phyloP scores from a whole-genome alignment of 2,329 filamentous ascomycete genomes.

The Fusarium sp. region DNA sequence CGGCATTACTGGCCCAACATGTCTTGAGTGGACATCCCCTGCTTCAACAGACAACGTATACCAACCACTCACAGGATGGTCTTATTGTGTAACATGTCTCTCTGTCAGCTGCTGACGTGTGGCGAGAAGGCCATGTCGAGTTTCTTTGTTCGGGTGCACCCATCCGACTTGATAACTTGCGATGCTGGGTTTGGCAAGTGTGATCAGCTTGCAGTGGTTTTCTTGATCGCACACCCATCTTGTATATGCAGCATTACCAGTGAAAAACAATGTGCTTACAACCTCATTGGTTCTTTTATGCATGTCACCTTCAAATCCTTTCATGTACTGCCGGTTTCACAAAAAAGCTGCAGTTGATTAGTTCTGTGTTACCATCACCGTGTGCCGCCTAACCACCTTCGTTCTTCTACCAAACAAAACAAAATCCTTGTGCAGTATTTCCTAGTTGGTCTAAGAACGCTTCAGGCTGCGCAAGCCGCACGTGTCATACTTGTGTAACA shows the following conservation, averaged over 20 bases:
- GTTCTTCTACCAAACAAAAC: constrained; percentile 2
- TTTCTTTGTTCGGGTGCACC: not conserved
- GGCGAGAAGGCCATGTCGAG: not conserved
- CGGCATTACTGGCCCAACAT: not conserved
- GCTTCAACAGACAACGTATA: not conserved
- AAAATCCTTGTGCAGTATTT: not conserved
- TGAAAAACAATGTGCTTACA: constrained; percentile 8
- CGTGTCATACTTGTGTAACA: constrained; percentile 33
- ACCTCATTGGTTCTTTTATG: constrained; percentile 6
- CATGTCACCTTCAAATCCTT: not conserved
- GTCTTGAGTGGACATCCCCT: not conserved
- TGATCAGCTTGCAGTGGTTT: constrained; percentile 5
- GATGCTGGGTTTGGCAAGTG: constrained; percentile 3
- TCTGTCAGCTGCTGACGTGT: not conserved
- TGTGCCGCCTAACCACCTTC: constrained; percentile 17
- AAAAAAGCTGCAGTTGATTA: constrained; percentile 4
- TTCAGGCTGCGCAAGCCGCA: constrained; percentile 10
- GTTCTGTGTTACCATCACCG: constrained; percentile 17
- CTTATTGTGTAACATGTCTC: not conserved
- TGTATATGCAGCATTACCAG: constrained; percentile 5
- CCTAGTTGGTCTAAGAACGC: not conserved
- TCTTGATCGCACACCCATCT: constrained; percentile 10
- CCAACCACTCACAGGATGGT: not conserved
- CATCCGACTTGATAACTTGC: constrained; percentile 1
- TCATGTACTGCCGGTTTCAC: not conserved